Percentiles rank a stretch among this genome's conserved stretches.
These are phyloP conservation scores for Dictyostelium capitatum DNA, from an alignment of 78 protist species.

Conservation along the genomic window DNA sequence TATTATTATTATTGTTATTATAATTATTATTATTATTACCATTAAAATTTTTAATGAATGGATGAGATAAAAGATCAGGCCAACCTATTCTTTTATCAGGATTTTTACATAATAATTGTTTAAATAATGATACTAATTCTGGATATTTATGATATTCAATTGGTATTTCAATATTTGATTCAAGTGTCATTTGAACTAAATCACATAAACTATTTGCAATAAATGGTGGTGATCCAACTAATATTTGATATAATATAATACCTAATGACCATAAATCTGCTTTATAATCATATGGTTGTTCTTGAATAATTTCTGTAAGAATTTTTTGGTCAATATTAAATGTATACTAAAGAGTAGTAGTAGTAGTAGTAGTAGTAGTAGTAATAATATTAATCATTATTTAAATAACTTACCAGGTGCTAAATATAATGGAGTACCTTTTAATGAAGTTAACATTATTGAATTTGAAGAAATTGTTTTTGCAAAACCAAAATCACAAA, in stretches of 20 bases:
- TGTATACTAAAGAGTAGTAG: neutral
- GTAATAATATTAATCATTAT: neutral
- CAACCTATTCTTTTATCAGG: slow-evolving; percentile 87
- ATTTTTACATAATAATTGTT: slow-evolving; percentile 87
- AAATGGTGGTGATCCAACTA: slow-evolving; percentile 95
- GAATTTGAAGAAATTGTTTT: slow-evolving; percentile 82
- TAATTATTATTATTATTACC: neutral
- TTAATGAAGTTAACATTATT: slow-evolving; percentile 91
- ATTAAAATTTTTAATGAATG: slow-evolving; percentile 78
- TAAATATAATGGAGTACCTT: slow-evolving; percentile 97
- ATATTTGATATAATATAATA: slow-evolving; percentile 93
- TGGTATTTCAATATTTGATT: neutral
- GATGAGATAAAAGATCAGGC: slow-evolving; percentile 91
- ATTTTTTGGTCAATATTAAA: neutral
- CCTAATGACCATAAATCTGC: slow-evolving; percentile 96
- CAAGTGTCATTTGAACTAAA: slow-evolving; percentile 28
- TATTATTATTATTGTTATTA: neutral
- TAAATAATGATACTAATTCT: slow-evolving; percentile 5
- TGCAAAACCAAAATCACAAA: slow-evolving; percentile 96
- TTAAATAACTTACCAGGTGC: slow-evolving; percentile 83
- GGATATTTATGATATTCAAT: neutral
- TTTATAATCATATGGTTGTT: slow-evolving; percentile 94
- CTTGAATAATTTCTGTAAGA: slow-evolving; percentile 90
- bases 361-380: neutral
- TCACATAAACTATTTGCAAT: slow-evolving; percentile 76